Evolutionary conservation across 371 early-diverging fungal genomes (phyloP), one percentile per base, ranked within the genome.

Genomic region (Mucor irregularis): DNA sequence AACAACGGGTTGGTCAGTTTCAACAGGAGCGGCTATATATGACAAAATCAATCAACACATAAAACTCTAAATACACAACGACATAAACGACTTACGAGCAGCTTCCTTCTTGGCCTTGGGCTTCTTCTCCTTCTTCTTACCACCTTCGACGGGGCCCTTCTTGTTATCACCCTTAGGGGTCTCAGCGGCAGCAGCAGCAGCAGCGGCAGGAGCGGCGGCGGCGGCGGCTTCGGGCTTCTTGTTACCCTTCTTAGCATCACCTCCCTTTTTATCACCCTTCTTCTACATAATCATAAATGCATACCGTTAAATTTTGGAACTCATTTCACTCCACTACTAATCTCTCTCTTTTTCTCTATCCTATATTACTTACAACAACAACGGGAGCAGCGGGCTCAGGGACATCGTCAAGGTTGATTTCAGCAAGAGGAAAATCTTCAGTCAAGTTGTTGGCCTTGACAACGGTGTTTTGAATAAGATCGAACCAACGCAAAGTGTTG

Each of bases 401-500:
- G 2, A 75, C 79, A 49, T 79, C 75, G 57, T 80, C 66, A 30
- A 84, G 68, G 53, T 89, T 80, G 51, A 90, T 80, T n/a, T 70
- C 73, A 14, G 90, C 52, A 30, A 68, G 50, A 38, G 64, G 57
- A 53, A 90, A 73, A 7, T 83, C 83, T 40, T 75, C 68, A 42
- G 84, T 64, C 22, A 80, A 72, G 33, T 71, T 59, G 7, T 66
- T 62, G 40, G 62, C 55, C 50, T 68, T 71, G 25, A 81, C 61
- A 22, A 82, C 70, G 24, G 78, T 64, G 58, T 90, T 77, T 74
- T 91, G 91, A 49, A 90, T 68, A 58, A 90, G 66, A 68, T 91
- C 91, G 53, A 89, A 88, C 90, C 91, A 90, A 54, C 91, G 80
- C 49, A 86, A 71, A 26, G 89, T 74, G 58, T 86, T 73, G 68